Conservation (phyloP, 108 stramenopile genomes). For the Nannochloropsis gaditana region DNA sequence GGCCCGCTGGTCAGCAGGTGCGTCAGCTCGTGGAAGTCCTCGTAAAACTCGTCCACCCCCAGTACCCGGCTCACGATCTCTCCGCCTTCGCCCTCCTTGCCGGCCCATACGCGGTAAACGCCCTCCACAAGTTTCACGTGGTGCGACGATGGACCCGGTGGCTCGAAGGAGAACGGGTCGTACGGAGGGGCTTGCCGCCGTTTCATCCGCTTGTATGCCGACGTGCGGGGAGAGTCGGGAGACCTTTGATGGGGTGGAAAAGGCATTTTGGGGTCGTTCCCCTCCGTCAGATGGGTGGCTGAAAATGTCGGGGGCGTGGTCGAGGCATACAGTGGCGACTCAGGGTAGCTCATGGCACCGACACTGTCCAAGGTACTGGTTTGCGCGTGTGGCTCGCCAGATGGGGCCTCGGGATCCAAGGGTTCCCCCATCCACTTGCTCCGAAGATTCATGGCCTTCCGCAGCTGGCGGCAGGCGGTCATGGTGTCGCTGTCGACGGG, state of each 20-base stretch:
- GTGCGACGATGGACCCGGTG: background rate
- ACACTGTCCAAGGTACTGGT: background rate
- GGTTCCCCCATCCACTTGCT: conserved; percentile 15
- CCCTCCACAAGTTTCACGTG: background rate
- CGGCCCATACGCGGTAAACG: background rate
- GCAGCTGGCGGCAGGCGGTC: background rate
- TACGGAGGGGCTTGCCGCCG: background rate
- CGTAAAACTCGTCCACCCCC: conserved; percentile 31
- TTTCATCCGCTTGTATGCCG: conserved; percentile 8
- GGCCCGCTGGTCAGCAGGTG: conserved; percentile 29
- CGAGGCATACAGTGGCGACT: background rate
- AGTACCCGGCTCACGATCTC: background rate
- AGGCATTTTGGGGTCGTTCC: background rate
- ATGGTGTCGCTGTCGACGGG: conserved; percentile 18
- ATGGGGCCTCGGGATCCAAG: conserved; percentile 13
- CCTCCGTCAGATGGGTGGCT: too few species aligned
- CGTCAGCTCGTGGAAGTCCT: conserved; percentile 24
- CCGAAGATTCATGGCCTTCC: background rate
- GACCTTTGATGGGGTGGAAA: background rate
- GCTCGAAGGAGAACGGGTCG: conserved; percentile 1
- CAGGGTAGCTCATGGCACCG: background rate
- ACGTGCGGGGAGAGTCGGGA: background rate
- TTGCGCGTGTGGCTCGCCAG: background rate
- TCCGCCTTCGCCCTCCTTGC: conserved; percentile 18
- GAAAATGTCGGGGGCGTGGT: background rate